Evolutionary conservation across 441 rosid species (phyloP), one percentile per base, ranked within the genome.

Genomic region (Gossypium davidsonii): DNA sequence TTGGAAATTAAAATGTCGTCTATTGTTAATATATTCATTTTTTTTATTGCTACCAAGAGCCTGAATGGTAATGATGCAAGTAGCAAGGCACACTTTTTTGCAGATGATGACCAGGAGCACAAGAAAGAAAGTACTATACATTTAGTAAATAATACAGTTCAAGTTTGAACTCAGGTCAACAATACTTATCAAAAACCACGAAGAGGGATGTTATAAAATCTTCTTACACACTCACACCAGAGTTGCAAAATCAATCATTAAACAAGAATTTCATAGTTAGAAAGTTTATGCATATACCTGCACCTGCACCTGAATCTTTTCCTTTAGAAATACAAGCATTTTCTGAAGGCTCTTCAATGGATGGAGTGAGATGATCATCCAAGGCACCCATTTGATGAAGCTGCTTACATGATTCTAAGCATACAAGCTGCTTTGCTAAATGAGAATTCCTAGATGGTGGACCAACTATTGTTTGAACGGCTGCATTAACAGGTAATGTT

Each of bases 341-440:
- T 48, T 75, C 83, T 28, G 76, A 68, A 73, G 85, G 73, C 39
- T 73, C 81, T 65, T 87, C 81, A 11, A 67, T 55, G 60, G 73
- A 70, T 6, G 86, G 89, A 63, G 81, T 70, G 71, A 92, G 87
- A 81, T 83, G 84, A 74, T 89, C 82, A 21, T 88, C 82, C 73
- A 88, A 79, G 64, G 82, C 86, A 64, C 89, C 91, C 79, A 77
- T 62, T 75, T 83, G 86, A 65, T 86, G 91, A 61, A 91, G 88
- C 81, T 82, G 88, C 86, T 85, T 88, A 77, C 88, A 87, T 58
- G 92, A 90, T 79, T 88, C 89, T 77, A 87, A 75, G 87, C 97
- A 86, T 48, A 77, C 92, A 28, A 79, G 86, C 81, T 88, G 90
- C 83, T 83, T 89, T 60, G 89, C 86, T 76, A 80, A 72, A 67